Base-by-base conservation (phyloP, 1,139 yeast species). In the Magnusiomyces suaveolens region DNA sequence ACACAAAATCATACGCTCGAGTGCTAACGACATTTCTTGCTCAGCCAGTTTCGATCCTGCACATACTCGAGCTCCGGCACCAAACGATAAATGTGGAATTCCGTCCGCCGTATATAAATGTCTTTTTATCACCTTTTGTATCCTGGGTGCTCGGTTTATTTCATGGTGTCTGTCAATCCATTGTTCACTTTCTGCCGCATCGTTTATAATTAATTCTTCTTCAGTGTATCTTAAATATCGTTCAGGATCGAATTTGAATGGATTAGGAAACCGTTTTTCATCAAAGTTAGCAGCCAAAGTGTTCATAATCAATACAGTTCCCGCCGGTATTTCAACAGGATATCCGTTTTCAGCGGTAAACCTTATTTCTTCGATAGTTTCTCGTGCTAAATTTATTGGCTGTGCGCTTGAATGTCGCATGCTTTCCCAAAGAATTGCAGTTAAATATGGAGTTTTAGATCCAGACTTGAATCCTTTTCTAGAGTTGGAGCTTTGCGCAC, bases 261-360 rank as follows among this genome's bases (percentile, higher is more conserved):
- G 87, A 32, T 76, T 64, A 1, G 51, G 39, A n/a, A 64, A 84
- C 14, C 66, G 66, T 1, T 56, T 55, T 0, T 69, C 66, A 63
- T 85, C 92, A 65, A 84, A 87, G 63, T 85, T 84, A 1, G 84
- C 90, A 0, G 84, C 82, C 70, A 75, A 82, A 0, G 87, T 77
- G 63, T 85, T 85, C 84, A 85, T 79, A 48, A 83, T 71, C 50
- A 84, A 62, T 0, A 75, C 72, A 0, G 89, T 80, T 0, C 79
- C 78, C 6, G 67, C 60, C 0, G 90, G 90, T 12, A 84, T 78
- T 0, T 68, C 56, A 14, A 48, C 20, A 3, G 48, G 39, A 10
- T 16, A 23, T n/a, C 38, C 18, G 23, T 46, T 39, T 0, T 67
- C 66, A 0, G 68, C 66, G 6, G 67, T 65, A 60, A 74, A 77